A percentile compares a stretch with the other conserved stretches of the same genome.
These are phyloP conservation scores for Nicotiana sylvestris DNA, from an alignment of 257 asterid genomes.

Conservation along the genomic window DNA sequence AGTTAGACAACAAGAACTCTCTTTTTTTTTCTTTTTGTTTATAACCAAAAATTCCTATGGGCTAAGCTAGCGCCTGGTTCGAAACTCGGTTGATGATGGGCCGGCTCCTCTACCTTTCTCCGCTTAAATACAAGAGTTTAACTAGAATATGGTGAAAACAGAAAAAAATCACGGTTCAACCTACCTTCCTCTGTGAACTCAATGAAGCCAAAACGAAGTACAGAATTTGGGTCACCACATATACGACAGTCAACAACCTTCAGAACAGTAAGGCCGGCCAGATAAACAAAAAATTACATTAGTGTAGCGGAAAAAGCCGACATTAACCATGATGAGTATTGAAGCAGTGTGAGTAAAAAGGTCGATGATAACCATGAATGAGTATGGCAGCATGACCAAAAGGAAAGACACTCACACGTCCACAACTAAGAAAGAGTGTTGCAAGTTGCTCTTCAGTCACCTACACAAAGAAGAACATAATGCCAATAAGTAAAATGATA, in stretches of 20 bases:
- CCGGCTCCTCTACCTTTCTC: too few species aligned
- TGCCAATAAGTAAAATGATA: background rate
- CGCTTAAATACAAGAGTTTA: background rate
- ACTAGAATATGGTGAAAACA: constrained; percentile 4
- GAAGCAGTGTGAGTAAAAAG: background rate
- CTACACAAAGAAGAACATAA: constrained; percentile 27
- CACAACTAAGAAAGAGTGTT: constrained; percentile 53
- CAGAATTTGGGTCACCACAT: constrained; percentile 83
- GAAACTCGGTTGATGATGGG: too few species aligned
- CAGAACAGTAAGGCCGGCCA: background rate
- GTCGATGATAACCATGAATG: background rate
- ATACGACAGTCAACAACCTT: constrained; percentile 84
- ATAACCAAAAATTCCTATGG: too few species aligned
- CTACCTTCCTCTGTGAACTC: constrained; percentile 74
- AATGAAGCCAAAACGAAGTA: constrained; percentile 65
- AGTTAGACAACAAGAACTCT: background rate
- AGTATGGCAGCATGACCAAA: background rate
- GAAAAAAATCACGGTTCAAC: background rate
- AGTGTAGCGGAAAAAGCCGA: background rate
- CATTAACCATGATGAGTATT: background rate
- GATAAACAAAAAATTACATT: background rate
- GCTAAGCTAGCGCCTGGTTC: too few species aligned
- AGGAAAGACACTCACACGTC: constrained; percentile 40
- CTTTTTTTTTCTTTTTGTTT: too few species aligned
- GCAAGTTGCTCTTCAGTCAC: constrained; percentile 81